Percentiles rank a stretch among this genome's conserved stretches.
phyloP scores from a whole-genome alignment of 2,329 filamentous ascomycete genomes.

The Colletotrichum salicis region DNA sequence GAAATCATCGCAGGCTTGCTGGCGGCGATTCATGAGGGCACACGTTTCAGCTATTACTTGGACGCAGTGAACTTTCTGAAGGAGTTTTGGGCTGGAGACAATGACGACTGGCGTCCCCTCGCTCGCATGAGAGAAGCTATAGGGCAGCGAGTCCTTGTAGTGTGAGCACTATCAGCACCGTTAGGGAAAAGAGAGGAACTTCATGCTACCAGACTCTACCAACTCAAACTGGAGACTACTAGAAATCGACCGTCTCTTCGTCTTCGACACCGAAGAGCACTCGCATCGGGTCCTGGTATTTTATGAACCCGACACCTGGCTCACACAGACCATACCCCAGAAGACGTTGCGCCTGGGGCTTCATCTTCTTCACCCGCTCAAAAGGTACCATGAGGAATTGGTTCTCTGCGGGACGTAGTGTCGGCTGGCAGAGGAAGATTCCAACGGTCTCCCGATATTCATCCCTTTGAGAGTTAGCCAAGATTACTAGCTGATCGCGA shows the following conservation, averaged over 20 bases:
- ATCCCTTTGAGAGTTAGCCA: slow-evolving; percentile 32
- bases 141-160: slow-evolving; percentile 39
- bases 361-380: slow-evolving; percentile 44
- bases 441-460: slow-evolving; percentile 46
- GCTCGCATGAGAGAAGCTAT: slow-evolving; percentile 38
- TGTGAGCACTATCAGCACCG: slow-evolving; percentile 13
- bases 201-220: background rate
- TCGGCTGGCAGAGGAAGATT: slow-evolving; percentile 48
- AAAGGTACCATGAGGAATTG: slow-evolving; percentile 45
- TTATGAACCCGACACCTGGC: slow-evolving; percentile 48
- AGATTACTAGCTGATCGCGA: background rate
- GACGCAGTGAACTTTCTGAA: slow-evolving; percentile 39
- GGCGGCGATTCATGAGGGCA: background rate
- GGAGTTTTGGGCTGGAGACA: slow-evolving; percentile 40
- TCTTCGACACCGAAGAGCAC: slow-evolving; percentile 49
- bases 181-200: background rate
- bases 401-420: slow-evolving; percentile 48
- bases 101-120: slow-evolving; percentile 42
- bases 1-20: background rate
- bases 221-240: background rate
- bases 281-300: slow-evolving; percentile 51
- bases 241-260: slow-evolving; percentile 47
- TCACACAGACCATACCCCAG: slow-evolving; percentile 47
- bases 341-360: slow-evolving; percentile 45
- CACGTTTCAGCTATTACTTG: background rate